These are phyloP conservation scores for Suhomyces sp. DNA, from an alignment of 805 yeast species.

Conservation along the genomic window DNA sequence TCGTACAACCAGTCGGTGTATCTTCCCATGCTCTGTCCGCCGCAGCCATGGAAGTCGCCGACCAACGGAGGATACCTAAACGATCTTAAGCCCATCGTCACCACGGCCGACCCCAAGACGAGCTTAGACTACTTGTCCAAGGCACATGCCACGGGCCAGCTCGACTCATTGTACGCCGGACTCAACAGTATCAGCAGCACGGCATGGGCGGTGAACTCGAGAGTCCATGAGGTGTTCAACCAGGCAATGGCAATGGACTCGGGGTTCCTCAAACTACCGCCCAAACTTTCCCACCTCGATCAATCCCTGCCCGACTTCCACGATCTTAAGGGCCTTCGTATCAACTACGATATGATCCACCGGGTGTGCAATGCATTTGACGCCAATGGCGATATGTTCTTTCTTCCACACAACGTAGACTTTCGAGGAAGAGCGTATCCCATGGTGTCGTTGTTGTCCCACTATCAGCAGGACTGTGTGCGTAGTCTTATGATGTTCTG, in stretches of 20 bases:
- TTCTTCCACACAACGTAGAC: conserved; percentile 37
- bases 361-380: conserved; percentile 25
- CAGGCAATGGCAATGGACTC: conserved; percentile 14
- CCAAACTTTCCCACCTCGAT: conserved; percentile 5
- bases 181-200: conserved; percentile 27
- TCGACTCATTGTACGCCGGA: conserved; percentile 26
- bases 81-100: conserved; percentile 23
- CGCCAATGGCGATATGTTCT: conserved; percentile 34
- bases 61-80: conserved; percentile 34
- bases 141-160: conserved; percentile 32
- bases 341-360: conserved; percentile 17
- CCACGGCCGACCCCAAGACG: conserved; percentile 13
- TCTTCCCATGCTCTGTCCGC: conserved; percentile 41
- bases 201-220: conserved; percentile 37
- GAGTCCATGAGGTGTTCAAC: conserved; percentile 21
- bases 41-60: conserved; percentile 35
- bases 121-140: conserved; percentile 19
- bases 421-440: conserved; percentile 44
- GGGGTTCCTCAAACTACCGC: conserved; percentile 29
- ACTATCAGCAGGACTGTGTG: conserved; percentile 34
- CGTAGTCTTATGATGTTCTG: conserved; percentile 38
- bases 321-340: conserved; percentile 15
- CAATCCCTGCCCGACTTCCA: conserved; percentile 9
- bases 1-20: conserved; percentile 13
- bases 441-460: conserved; percentile 31